phyloP scores from a whole-genome alignment of 805 yeast genomes.

The Sugiyamaella qingdaonensis region DNA sequence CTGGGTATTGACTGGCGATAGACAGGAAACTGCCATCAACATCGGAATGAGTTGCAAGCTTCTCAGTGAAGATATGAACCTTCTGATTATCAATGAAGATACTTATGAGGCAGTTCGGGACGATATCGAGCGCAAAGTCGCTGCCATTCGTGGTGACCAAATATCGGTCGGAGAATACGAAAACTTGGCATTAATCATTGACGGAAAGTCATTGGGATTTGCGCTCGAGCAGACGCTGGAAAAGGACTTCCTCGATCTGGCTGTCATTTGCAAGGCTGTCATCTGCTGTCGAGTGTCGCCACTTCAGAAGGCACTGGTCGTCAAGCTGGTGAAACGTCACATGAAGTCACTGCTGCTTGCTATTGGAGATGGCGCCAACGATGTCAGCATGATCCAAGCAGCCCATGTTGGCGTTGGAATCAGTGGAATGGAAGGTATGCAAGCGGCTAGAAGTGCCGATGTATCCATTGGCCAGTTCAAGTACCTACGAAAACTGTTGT shows the following conservation, averaged over 20 bases:
- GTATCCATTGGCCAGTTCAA: conserved; percentile 94
- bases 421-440: conserved; percentile 99
- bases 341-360: conserved; percentile 73
- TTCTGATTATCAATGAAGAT: conserved; percentile 84
- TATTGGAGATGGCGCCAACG: conserved; percentile 98
- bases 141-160: conserved; percentile 48
- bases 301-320: conserved; percentile 92
- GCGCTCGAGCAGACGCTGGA: conserved; percentile 83
- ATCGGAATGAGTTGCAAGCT: conserved; percentile 98
- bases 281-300: conserved; percentile 98
- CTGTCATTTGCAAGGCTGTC: conserved; percentile 87
- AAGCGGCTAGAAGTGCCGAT: conserved; percentile 98
- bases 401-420: conserved; percentile 99
- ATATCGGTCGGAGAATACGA: conserved; percentile 53
- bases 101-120: conserved; percentile 67
- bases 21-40: conserved; percentile 97
- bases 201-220: conserved; percentile 83
- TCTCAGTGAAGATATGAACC: conserved; percentile 91
- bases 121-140: conserved; percentile 70
- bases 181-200: conserved; percentile 84
- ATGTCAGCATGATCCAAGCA: conserved; percentile 98
- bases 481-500: conserved; percentile 70
- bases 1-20: conserved; percentile 97
- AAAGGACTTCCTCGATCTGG: conserved; percentile 71
- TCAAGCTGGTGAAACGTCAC: conserved; percentile 84